These are phyloP conservation scores for Orobanche coerulescens DNA, from an alignment of 257 asterid genomes.

Conservation along the genomic window DNA sequence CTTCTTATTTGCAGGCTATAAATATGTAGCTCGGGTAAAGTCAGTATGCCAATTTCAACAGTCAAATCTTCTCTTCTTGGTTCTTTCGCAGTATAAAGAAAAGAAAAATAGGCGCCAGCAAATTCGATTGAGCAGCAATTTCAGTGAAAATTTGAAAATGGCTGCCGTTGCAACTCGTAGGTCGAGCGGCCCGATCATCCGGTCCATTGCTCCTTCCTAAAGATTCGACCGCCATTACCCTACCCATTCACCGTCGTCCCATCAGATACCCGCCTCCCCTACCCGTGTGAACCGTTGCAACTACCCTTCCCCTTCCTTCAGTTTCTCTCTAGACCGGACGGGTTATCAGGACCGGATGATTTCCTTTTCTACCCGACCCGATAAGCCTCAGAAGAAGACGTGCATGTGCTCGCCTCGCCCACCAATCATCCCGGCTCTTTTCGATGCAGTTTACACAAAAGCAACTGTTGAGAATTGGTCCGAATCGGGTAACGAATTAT, in stretches of 20 bases:
- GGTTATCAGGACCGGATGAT: constrained; percentile 35
- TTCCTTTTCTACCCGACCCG: constrained; percentile 22
- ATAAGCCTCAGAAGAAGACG: constrained; percentile 29
- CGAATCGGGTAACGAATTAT: too few species aligned
- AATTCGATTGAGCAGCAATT: too few species aligned
- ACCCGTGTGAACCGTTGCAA: constrained; percentile 17
- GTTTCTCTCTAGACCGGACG: constrained; percentile 32
- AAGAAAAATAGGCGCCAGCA: too few species aligned
- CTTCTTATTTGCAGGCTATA: too few species aligned
- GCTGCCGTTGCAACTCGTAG: constrained; percentile 35
- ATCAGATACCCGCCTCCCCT: constrained; percentile 34
- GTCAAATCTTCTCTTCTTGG: too few species aligned
- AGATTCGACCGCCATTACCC: constrained; percentile 17
- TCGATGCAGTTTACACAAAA: constrained; percentile 57
- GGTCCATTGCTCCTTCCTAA: constrained; percentile 28
- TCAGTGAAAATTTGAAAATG: too few species aligned
- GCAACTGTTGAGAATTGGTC: too few species aligned
- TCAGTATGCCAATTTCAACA: too few species aligned
- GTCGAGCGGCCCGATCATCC: constrained; percentile 45
- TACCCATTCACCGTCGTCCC: constrained; percentile 21
- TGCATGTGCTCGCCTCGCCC: constrained; percentile 69
- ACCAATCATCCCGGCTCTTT: constrained; percentile 69
- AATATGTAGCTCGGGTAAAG: too few species aligned
- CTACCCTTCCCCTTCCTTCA: constrained; percentile 22
- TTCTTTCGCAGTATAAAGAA: too few species aligned